Base-by-base conservation (phyloP, 176 grass and related monocot genomes). In the Cocos nucifera region DNA sequence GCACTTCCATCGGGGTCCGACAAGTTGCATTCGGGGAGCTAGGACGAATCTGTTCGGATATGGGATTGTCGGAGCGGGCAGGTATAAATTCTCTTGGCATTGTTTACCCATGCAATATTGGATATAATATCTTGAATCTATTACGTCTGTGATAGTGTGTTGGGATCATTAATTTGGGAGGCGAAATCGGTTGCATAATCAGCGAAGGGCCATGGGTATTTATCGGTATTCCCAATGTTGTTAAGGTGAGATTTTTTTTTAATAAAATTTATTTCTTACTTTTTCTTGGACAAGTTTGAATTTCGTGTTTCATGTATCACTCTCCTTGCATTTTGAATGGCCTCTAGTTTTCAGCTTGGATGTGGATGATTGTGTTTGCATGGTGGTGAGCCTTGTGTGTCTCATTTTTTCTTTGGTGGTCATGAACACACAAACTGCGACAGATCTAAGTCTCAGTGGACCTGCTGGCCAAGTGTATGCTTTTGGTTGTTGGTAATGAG, bases 11-110 rank as follows among this genome's bases (percentile, higher is more conserved):
- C 87, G 2, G 93, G 84, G 17, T 98, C 94, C 12, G 94, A 93
- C 64, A 98, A 98, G 70, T 74, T 98, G 5, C 93, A 92, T 64
- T 89, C 94, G 17, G 87, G 79, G 6, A 98, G 94, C 70, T 89
- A 86, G 62, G 94, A 98, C 53, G 82, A 84, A 71, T 83, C 88
- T 0, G 62, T 98, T 66, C 82, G 77, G 59, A 68, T 85, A 22
- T 98, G 94, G 87, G n/a, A 98, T 81, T 92, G 88, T 56, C 84
- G 81, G 69, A 92, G 88, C 3, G 94, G 94, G 17, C 87, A 98
- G 92, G 92, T 97, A 91, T 50, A 17, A 57, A 61, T 50, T 51
- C 25, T 73, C 75, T 70, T 79, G 72, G 66, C 39, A 18, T 62
- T 66, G 10, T 74, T 74, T 82, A 57, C 17, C 23, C 19, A 15